phyloP scores from a whole-genome alignment of 768 basidiomycete species.

The Coprinopsis sp. region DNA sequence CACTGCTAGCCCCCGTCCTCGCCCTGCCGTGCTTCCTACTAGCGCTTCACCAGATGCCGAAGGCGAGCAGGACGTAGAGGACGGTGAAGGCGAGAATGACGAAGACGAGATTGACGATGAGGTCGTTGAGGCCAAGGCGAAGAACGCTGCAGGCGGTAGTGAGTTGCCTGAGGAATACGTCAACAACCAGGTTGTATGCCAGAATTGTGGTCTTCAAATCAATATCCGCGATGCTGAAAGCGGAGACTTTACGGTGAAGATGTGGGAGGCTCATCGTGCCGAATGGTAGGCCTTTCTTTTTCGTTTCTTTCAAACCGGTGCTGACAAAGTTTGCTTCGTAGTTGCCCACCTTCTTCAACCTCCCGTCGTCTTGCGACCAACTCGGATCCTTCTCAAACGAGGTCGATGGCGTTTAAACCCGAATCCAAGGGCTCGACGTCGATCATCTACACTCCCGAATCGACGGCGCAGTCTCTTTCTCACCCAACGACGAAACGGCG shows the following conservation, averaged over 20 bases:
- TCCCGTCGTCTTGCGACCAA: background rate
- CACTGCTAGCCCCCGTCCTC: background rate
- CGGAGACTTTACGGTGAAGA: constrained; percentile 59
- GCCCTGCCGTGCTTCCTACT: background rate
- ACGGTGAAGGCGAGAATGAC: background rate
- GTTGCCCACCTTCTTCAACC: constrained; percentile 2
- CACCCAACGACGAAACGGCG: constrained; percentile 59
- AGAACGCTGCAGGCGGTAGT: background rate
- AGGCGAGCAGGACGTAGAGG: background rate
- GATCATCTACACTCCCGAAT: constrained; percentile 41
- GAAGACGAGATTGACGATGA: too few species aligned
- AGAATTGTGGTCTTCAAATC: constrained; percentile 55
- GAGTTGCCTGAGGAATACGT: constrained; percentile 48
- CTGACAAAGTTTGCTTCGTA: background rate
- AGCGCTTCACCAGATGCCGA: background rate
- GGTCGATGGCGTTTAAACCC: constrained; percentile 15
- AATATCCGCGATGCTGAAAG: constrained; percentile 63
- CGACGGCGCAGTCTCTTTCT: constrained; percentile 35
- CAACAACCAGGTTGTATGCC: constrained; percentile 61
- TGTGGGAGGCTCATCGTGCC: constrained; percentile 64
- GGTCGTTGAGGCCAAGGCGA: constrained; percentile 9
- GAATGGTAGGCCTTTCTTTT: constrained; percentile 44
- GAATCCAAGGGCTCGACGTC: constrained; percentile 31
- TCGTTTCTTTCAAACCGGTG: background rate
- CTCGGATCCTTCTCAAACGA: background rate